Base-by-base conservation (phyloP, 306 rosid species). In the Corylus americana region DNA sequence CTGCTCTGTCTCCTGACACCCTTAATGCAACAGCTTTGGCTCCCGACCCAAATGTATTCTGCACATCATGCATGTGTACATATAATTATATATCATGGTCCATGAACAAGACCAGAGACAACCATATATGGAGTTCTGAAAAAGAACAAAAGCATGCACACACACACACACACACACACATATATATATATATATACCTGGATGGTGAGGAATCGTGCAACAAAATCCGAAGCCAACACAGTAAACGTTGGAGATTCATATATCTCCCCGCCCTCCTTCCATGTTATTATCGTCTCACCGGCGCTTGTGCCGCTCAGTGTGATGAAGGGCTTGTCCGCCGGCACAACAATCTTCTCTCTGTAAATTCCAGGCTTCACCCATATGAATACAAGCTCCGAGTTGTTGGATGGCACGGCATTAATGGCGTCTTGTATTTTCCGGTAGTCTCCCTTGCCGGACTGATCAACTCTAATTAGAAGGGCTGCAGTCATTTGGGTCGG, bases 21-120 rank as follows among this genome's bases (percentile, higher is more conserved):
- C 90, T 79, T 55, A 89, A 55, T 5, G 92, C 92, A 49, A 89
- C 92, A 1, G 90, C 92, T 78, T 84, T 83, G 0, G 45, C 82
- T 39, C 86, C 86, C 0, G 72, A 0, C 51, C 86, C 92, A 61
- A 31, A 76, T 0, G 80, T 80, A 51, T 89, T 89, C 90, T 89
- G 74, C 3, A 49, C 10, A 39, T 68, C 29, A 31, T 31, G 4
- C 44, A 39, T 39, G 44, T 39, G 44, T 39, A 39, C 44, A 5
- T 39, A 39, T 39, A 39, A 4, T 5, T 42, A 6, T 5, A 5
- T 42, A 5, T 5, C 5, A 42, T 42, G 35, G 35, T 39, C 4
- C 5, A 39, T 39, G 44, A 6, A 42, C 45, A 42, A 42, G 45
- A 42, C 45, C 5, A 42, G 58, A 53, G 58, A 53, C 58, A 0